Evolutionary conservation across 2,329 filamentous ascomycete genomes (phyloP), one percentile per base, ranked within the genome.

Genomic region (Chrysoporthe puriensis): DNA sequence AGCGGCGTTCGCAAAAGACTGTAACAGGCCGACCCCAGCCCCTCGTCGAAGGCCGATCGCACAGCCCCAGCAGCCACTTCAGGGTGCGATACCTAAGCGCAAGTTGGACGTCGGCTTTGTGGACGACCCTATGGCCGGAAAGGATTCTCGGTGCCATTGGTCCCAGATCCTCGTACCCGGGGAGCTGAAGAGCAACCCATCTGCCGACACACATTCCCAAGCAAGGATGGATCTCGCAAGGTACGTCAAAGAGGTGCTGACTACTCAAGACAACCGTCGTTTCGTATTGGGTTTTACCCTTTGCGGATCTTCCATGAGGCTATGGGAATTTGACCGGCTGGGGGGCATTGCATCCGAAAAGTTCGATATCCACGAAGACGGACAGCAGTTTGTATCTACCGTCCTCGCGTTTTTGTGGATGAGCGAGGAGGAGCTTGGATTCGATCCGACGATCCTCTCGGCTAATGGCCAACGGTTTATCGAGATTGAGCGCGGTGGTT

Each of bases 101-200:
- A 52, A 64, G 13, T 4, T 64, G 34, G 59, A 69, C 14, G 44
- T 68, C 18, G 62, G 66, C 34, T 68, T 68, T 43, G 58, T 66
- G 74, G 9, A 40, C 9, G 2, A 40, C 36, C 36, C 36, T 6
- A 9, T 6, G 36, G 36, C 36, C 36, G 36, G 36, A 40, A 40
- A 40, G 9, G 36, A 40, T 9, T 40, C 4, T 40, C 36, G 9
- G 36, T 40, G 36, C 36, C 9, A 40, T 40, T 40, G 36, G 80
- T 78, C 74, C 5, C 76, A 48, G 14, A 79, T 85, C 62, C 76
- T 84, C 11, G 72, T 85, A 44, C 77, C 78, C 4, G 78, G 82
- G 68, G 80, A 84, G 72, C 75, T 85, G 1, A 84, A 85, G 73
- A 81, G 79, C 71, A 84, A 84, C 67, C 78, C 73, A n/a, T 70